Conservation (phyloP, 129 eudicot species). For the Flaveria brownii region DNA sequence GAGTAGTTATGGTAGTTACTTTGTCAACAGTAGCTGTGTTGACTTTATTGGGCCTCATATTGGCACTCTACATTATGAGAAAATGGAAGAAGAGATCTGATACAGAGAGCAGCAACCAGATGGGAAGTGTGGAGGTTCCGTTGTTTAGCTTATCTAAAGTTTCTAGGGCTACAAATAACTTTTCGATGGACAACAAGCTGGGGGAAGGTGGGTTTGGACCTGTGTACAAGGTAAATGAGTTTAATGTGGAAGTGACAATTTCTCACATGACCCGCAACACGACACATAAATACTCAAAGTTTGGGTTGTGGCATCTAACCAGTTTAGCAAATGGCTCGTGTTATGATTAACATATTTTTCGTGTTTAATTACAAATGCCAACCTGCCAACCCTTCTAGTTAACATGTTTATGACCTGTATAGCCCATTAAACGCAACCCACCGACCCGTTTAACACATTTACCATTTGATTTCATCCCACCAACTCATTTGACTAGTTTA, state of each 20-base stretch:
- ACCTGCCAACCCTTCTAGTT: too few species aligned
- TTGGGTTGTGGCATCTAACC: too few species aligned
- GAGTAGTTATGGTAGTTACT: conserved; percentile 14
- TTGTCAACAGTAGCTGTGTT: conserved; percentile 20
- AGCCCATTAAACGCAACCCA: too few species aligned
- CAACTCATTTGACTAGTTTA: too few species aligned
- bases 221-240: conserved; percentile 20
- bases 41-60: conserved; percentile 30
- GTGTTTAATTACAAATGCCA: too few species aligned
- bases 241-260: not conserved
- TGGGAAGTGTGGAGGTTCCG: conserved; percentile 13
- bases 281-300: too few species aligned
- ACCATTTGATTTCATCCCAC: too few species aligned
- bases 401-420: too few species aligned
- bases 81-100: conserved; percentile 24
- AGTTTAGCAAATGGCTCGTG: too few species aligned
- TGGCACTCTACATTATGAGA: conserved; percentile 18
- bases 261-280: too few species aligned
- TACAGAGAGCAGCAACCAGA: conserved; percentile 5
- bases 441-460: too few species aligned
- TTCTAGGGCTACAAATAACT: conserved; percentile 29
- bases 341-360: too few species aligned
- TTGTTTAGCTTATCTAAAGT: conserved; percentile 21
- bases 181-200: conserved; percentile 29
- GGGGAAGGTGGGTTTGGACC: conserved; percentile 46